A percentile compares a stretch with the other conserved stretches of the same genome.
Conservation (phyloP, 345 rosid species). For the Gossypium sturtianum region DNA sequence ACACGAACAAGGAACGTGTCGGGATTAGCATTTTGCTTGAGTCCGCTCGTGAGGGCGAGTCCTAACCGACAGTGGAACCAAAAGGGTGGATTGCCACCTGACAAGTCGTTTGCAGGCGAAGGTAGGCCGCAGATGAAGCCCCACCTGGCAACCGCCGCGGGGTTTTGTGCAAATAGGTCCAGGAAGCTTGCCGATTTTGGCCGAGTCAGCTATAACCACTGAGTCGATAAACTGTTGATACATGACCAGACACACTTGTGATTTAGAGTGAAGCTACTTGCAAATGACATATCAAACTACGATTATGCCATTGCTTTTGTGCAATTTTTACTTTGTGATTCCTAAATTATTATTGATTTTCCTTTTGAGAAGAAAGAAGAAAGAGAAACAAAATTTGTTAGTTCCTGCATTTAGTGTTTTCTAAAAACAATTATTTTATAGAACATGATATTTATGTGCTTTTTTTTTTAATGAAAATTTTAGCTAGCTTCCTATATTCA, state of each 20-base stretch:
- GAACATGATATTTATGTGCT: too few relatives aligned
- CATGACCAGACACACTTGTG: neutral
- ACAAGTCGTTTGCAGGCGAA: slow-evolving; percentile 37
- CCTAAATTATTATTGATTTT: neutral
- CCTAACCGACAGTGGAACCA: slow-evolving; percentile 61
- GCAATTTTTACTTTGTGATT: neutral
- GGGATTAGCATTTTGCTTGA: slow-evolving; percentile 71
- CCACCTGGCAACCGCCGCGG: slow-evolving; percentile 63
- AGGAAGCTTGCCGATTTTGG: slow-evolving; percentile 93
- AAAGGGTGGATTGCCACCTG: slow-evolving; percentile 43
- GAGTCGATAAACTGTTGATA: slow-evolving; percentile 29
- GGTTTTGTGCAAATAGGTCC: slow-evolving; percentile 44
- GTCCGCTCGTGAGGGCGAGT: slow-evolving; percentile 85
- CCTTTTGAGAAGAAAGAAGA: neutral
- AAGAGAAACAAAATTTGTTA: neutral
- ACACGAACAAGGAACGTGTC: slow-evolving; percentile 36
- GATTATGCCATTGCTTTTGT: slow-evolving; percentile 25
- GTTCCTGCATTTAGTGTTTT: too few relatives aligned
- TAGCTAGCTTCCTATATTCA: too few relatives aligned
- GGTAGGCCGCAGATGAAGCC: slow-evolving; percentile 47
- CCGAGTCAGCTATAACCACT: slow-evolving; percentile 59
- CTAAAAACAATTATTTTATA: too few relatives aligned
- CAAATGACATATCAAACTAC: slow-evolving; percentile 3
- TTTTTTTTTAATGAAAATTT: too few relatives aligned
- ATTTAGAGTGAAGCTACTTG: neutral